Conservation (phyloP, 2,329 filamentous ascomycete species). For the Decorospora gaudefroyi region DNA sequence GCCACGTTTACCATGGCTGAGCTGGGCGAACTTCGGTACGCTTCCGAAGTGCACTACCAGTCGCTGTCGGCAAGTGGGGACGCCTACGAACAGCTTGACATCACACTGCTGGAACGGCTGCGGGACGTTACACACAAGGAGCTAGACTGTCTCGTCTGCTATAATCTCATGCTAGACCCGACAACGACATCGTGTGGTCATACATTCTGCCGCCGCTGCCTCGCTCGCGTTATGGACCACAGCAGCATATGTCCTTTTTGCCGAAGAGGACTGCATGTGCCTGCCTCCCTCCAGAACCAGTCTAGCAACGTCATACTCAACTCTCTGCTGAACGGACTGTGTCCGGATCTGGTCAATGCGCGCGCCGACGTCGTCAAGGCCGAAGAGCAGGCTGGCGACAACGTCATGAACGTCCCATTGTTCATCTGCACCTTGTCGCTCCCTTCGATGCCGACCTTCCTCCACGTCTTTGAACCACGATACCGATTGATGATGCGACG, state of each 20-base stretch:
- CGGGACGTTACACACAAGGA: slow-evolving; percentile 68
- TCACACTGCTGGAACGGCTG: slow-evolving; percentile 59
- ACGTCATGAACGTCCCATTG: slow-evolving; percentile 64
- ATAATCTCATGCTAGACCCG: slow-evolving; percentile 77
- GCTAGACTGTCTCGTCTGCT: slow-evolving; percentile 88
- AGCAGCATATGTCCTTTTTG: slow-evolving; percentile 80
- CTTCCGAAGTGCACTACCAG: slow-evolving; percentile 60
- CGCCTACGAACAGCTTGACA: slow-evolving; percentile 52
- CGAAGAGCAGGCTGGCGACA: slow-evolving; percentile 61
- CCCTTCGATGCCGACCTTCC: slow-evolving; percentile 78
- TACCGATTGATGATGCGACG: slow-evolving; percentile 89
- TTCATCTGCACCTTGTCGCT: slow-evolving; percentile 85
- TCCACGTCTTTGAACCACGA: slow-evolving; percentile 90
- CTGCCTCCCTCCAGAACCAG: slow-evolving; percentile 55
- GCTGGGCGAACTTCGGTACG: slow-evolving; percentile 62
- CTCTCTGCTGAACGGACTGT: slow-evolving; percentile 69
- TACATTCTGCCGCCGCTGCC: slow-evolving; percentile 82
- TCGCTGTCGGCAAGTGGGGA: slow-evolving; percentile 46
- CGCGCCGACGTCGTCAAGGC: slow-evolving; percentile 61
- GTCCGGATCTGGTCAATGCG: slow-evolving; percentile 63
- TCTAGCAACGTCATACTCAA: slow-evolving; percentile 66
- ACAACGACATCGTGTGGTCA: slow-evolving; percentile 86
- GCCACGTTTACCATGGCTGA: slow-evolving; percentile 70
- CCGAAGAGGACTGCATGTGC: slow-evolving; percentile 65
- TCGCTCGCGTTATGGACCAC: slow-evolving; percentile 76